Evolutionary conservation across 371 early-diverging fungal species (phyloP).

Genomic region (Coemansia sp.): DNA sequence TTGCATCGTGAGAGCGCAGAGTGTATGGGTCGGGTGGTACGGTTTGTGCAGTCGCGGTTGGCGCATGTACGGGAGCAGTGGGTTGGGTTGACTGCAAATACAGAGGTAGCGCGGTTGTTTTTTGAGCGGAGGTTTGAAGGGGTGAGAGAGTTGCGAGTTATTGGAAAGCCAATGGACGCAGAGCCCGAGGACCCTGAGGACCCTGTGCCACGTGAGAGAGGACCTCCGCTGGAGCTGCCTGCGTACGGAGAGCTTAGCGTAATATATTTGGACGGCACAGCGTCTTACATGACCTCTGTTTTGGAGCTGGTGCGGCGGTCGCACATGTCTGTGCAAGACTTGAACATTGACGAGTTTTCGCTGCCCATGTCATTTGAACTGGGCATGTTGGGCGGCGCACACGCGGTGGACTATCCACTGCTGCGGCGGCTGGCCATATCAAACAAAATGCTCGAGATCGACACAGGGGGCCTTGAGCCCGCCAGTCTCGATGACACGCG

Average conservation of each 20-base stretch:
- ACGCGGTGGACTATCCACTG: constrained; percentile 2
- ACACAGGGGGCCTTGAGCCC: no score
- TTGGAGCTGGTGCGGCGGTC: constrained; percentile 15
- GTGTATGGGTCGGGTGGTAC: constrained; percentile 1
- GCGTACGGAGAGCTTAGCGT: constrained; percentile 10
- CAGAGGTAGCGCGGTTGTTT: background rate
- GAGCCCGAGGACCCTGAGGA: background rate
- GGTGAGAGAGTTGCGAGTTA: constrained; percentile 13
- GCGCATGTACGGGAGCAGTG: constrained; percentile 13
- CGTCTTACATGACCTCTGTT: background rate
- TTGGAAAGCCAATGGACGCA: constrained; percentile 8
- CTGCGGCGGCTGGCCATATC: constrained; percentile 20
- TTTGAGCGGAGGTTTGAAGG: background rate
- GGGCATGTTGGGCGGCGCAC: background rate
- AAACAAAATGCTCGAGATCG: no score
- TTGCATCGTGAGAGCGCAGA: background rate
- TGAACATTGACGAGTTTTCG: constrained; percentile 23
- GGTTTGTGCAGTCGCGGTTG: constrained; percentile 10
- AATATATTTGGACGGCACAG: constrained; percentile 12
- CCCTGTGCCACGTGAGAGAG: no score
- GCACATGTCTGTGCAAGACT: constrained; percentile 10
- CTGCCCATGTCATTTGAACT: background rate
- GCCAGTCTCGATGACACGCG: constrained; percentile 9
- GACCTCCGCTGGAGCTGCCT: constrained; percentile 1
- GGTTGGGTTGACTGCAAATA: constrained; percentile 19